Base-by-base conservation (phyloP, 108 stramenopile species). In the Cyclotella kingstonii region DNA sequence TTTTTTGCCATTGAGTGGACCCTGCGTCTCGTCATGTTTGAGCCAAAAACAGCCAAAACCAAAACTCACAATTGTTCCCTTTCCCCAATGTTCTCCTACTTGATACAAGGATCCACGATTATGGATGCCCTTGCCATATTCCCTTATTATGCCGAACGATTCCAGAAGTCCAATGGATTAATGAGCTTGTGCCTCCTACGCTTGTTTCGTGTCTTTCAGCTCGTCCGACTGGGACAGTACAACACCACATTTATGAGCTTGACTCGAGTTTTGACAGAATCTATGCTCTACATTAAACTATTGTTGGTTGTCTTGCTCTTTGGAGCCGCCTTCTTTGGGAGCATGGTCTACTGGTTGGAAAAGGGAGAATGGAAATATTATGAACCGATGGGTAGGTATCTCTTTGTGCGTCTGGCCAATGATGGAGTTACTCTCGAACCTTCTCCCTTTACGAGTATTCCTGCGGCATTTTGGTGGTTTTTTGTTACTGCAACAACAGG, bases 381-480 rank as follows among this genome's bases (percentile, higher is more conserved):
- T 18, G 77, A 75, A 36, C 34, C 53, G 14, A 54, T 58, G 11
- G 72, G 60, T 11, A 54, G 29, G 5, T 81, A 63, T 57, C 66
- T 51, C 45, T 89, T 74, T 58, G 53, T 89, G 48, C 60, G 88
- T 4, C 46, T 60, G 11, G 65, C 42, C 7, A 35, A 39, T 10
- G 76, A 85, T 73, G 83, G 81, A 18, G 51, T 61, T 8, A 80
- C 73, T 2, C 79, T 79, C 67, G 84, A 85, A 67, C 62, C 78
- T 8, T 63, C 74, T 19, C 87, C 87, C 7, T 89, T 89, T 69
- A 40, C 35, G 1, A 70, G 66, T 42, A 86, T 89, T 26, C 84
- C 88, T 30, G 51, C 54, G 36, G 66, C 79, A 10, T 82, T 82
- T 66, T 87, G 82, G 81, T 89, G 88, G 88, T 89, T 89, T 72